phyloP scores from a whole-genome alignment of 176 grass and related monocot genomes.

The Avena insularis region DNA sequence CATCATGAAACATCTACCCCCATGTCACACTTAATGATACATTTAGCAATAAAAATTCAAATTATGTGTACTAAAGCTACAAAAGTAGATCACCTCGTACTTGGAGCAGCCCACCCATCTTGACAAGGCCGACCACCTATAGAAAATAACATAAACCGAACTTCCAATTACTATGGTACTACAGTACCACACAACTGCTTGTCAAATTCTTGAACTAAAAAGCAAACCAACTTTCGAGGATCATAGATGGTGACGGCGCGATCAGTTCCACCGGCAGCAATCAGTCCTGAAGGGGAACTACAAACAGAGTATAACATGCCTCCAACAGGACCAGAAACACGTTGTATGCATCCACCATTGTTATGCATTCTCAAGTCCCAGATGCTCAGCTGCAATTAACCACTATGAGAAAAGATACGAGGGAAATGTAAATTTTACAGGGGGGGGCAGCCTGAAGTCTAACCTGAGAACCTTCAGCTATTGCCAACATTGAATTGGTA shows the following conservation, averaged over 20 bases:
- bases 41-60: not conserved
- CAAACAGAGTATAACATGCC: slow-evolving; percentile 76
- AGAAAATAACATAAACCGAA: slow-evolving; percentile 34
- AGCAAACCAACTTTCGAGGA: slow-evolving; percentile 67
- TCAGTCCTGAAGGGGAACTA: slow-evolving; percentile 59
- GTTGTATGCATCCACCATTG: slow-evolving; percentile 84
- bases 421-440: not conserved
- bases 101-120: slow-evolving; percentile 97
- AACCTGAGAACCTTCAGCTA: slow-evolving; percentile 97
- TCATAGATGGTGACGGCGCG: slow-evolving; percentile 80
- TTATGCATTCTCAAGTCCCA: slow-evolving; percentile 88
- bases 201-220: slow-evolving; percentile 21
- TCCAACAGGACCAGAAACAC: slow-evolving; percentile 69
- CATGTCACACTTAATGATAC: not conserved
- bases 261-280: slow-evolving; percentile 84
- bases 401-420: slow-evolving; percentile 32
- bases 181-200: not conserved
- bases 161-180: slow-evolving; percentile 2
- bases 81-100: slow-evolving; percentile 68
- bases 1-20: slow-evolving; percentile 12
- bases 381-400: slow-evolving; percentile 74
- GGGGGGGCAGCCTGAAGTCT: not conserved
- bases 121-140: slow-evolving; percentile 84
- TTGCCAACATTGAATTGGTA: slow-evolving; percentile 61
- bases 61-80: not conserved